Conservation (phyloP, 768 basidiomycete species). For the Trametes cingulata region DNA sequence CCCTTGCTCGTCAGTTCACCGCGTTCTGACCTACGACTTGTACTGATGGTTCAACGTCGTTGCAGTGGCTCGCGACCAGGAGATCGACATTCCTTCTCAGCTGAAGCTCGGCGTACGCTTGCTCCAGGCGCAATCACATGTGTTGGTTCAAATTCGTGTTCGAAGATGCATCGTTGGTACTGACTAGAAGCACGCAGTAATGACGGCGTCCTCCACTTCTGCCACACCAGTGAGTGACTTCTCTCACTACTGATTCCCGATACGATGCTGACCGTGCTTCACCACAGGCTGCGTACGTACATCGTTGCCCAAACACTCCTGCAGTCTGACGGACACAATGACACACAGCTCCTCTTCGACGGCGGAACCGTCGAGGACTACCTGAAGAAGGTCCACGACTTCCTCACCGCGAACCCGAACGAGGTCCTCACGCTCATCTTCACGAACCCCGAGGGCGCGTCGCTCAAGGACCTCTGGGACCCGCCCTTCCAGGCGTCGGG, state of each 20-base stretch:
- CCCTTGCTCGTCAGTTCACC: conserved; percentile 41
- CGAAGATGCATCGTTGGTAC: not conserved
- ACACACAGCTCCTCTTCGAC: conserved; percentile 45
- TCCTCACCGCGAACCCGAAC: conserved; percentile 60
- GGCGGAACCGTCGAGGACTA: conserved; percentile 46
- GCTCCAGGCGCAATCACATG: conserved; percentile 53
- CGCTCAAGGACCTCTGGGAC: conserved; percentile 49
- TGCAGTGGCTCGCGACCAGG: conserved; percentile 51
- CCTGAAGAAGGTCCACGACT: conserved; percentile 46
- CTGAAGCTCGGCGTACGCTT: conserved; percentile 53
- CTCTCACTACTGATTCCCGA: not conserved
- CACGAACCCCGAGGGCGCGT: conserved; percentile 62
- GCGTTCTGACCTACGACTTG: not conserved
- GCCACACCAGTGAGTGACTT: conserved; percentile 58
- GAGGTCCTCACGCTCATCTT: conserved; percentile 68
- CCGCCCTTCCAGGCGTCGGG: conserved; percentile 55
- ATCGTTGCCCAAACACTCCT: not conserved
- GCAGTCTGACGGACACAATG: not conserved
- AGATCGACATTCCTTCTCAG: conserved; percentile 51
- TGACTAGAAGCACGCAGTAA: conserved; percentile 24
- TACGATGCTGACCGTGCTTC: not conserved
- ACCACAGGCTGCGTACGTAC: conserved; percentile 23
- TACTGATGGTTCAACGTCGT: too few species aligned
- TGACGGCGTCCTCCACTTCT: conserved; percentile 57
- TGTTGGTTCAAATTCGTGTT: conserved; percentile 12